Conservation (phyloP, 257 asterid species). For the Coffea canephora region DNA sequence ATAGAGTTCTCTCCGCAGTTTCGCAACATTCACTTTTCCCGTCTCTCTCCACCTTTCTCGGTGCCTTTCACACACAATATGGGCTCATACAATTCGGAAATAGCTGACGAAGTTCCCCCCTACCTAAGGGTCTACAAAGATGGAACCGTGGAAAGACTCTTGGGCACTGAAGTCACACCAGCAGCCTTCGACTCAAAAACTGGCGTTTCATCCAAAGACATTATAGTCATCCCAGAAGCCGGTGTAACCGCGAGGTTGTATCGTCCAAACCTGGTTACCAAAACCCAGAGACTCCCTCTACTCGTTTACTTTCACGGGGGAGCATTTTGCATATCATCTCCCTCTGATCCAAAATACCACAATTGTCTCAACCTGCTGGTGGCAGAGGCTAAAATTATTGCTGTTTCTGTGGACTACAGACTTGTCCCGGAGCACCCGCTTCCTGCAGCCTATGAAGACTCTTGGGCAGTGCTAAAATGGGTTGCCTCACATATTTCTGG, state of each 20-base stretch:
- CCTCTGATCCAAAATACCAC: slow-evolving; percentile 59
- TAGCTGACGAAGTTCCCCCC: slow-evolving; percentile 51
- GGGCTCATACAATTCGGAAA: slow-evolving; percentile 36
- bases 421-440: slow-evolving; percentile 70
- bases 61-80: slow-evolving; percentile 6
- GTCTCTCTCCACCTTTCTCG: too few species aligned
- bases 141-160: slow-evolving; percentile 53
- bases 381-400: slow-evolving; percentile 37
- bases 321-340: slow-evolving; percentile 57
- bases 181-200: slow-evolving; percentile 43
- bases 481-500: slow-evolving; percentile 26
- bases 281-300: slow-evolving; percentile 45
- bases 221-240: slow-evolving; percentile 30
- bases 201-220: slow-evolving; percentile 57
- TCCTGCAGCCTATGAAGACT: slow-evolving; percentile 63
- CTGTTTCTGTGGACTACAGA: slow-evolving; percentile 55
- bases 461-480: slow-evolving; percentile 63
- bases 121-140: slow-evolving; percentile 48
- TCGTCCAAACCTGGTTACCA: slow-evolving; percentile 29
- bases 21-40: background rate
- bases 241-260: slow-evolving; percentile 58
- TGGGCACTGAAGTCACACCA: slow-evolving; percentile 45
- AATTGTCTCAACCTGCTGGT: slow-evolving; percentile 44
- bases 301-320: slow-evolving; percentile 80
- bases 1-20: background rate